phyloP scores from a whole-genome alignment of 1,284 basidiomycete genomes.

The Termitomyces sp. region DNA sequence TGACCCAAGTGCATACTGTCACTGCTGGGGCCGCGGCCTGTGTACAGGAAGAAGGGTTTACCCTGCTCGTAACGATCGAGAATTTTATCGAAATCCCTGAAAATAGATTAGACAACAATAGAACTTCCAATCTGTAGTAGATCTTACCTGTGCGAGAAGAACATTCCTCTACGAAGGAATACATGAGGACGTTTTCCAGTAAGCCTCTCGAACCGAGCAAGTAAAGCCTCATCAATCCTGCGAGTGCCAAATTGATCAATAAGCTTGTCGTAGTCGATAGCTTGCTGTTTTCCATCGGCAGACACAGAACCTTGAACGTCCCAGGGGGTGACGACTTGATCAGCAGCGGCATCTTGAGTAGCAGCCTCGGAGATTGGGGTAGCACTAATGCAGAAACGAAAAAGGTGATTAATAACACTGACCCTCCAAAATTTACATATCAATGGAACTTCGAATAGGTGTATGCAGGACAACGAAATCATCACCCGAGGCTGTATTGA shows the following conservation, averaged over 20 bases:
- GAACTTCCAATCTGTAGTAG: not conserved
- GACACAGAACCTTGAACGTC: conserved; percentile 94
- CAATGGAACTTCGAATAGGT: not conserved
- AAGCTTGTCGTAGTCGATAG: conserved; percentile 96
- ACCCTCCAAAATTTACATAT: no score
- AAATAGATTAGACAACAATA: not conserved
- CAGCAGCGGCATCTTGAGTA: conserved; percentile 28
- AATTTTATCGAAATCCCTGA: conserved; percentile 89
- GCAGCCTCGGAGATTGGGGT: not conserved
- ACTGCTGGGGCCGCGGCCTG: conserved; percentile 93
- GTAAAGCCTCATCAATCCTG: conserved; percentile 69
- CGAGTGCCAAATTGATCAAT: conserved; percentile 93
- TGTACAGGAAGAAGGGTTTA: conserved; percentile 98
- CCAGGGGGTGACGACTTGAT: conserved; percentile 96
- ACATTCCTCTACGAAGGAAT: conserved; percentile 87
- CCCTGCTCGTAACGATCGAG: conserved; percentile 94
- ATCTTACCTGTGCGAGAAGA: conserved; percentile 92
- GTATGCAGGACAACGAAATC: not conserved
- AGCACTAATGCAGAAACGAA: not conserved
- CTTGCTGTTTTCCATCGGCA: conserved; percentile 83
- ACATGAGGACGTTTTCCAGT: conserved; percentile 92
- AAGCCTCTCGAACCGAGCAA: conserved; percentile 87
- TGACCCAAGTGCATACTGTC: conserved; percentile 99
- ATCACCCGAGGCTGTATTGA: not conserved
- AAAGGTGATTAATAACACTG: not conserved